Evolutionary conservation across 139 green algal species (phyloP).

Genomic region (Chlamydomonas schloesseri): DNA sequence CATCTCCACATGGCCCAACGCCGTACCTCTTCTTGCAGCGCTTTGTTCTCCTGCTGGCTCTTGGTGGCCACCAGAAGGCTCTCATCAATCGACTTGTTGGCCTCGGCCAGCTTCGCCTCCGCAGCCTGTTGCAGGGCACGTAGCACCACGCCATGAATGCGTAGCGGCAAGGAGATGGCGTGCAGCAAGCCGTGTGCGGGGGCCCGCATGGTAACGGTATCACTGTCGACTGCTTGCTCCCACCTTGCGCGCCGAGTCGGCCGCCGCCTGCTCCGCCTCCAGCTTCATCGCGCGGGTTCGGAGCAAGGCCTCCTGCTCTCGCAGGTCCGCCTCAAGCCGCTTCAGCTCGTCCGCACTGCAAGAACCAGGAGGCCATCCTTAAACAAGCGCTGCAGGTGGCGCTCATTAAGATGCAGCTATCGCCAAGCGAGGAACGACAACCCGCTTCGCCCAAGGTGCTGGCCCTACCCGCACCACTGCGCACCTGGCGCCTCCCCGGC

Average conservation of each 20-base stretch:
- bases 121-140: neutral
- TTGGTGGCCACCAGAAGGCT: constrained; percentile 51
- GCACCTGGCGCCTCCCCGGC: neutral
- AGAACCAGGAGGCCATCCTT: neutral
- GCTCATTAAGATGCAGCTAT: neutral
- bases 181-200: too few species aligned
- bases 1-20: too few species aligned
- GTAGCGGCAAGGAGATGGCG: too few species aligned
- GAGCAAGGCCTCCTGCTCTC: constrained; percentile 30
- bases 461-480: neutral
- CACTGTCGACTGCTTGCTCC: too few species aligned
- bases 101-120: constrained; percentile 43
- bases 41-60: constrained; percentile 54
- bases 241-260: constrained; percentile 8
- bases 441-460: too few species aligned
- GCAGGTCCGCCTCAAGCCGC: constrained; percentile 5
- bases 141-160: too few species aligned
- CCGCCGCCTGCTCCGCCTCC: constrained; percentile 26
- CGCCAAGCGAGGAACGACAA: too few species aligned
- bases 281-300: neutral
- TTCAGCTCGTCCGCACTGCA: constrained; percentile 6
- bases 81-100: constrained; percentile 51
- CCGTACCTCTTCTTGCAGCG: constrained; percentile 41
- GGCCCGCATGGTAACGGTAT: too few species aligned
- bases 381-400: neutral